Evolutionary conservation across 2,329 filamentous ascomycete genomes (phyloP).

Genomic region (Acrocalymma vagum): DNA sequence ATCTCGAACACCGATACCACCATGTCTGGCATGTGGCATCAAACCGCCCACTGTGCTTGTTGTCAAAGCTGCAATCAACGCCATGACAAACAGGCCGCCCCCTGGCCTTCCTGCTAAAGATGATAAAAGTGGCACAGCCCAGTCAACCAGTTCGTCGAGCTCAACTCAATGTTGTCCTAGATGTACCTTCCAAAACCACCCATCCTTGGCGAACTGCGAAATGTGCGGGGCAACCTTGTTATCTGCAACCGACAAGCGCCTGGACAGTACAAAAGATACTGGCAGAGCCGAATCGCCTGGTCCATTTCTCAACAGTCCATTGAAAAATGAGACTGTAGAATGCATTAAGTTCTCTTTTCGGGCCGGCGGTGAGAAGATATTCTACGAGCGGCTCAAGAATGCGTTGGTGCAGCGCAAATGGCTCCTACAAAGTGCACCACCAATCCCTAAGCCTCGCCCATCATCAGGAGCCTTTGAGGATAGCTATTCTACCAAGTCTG

Average conservation of each 20-base stretch:
- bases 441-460: conserved; percentile 73
- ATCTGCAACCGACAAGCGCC: conserved; percentile 57
- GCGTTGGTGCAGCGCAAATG: conserved; percentile 94
- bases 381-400: conserved; percentile 86
- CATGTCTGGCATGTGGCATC: conserved; percentile 92
- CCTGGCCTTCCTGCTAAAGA: conserved; percentile 38
- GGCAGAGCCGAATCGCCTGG: conserved; percentile 79
- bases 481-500: conserved; percentile 27
- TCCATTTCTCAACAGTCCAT: conserved; percentile 63
- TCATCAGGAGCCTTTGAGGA: conserved; percentile 43
- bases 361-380: conserved; percentile 85
- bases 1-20: conserved; percentile 79
- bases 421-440: conserved; percentile 89
- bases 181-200: conserved; percentile 94
- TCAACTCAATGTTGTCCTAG: conserved; percentile 69
- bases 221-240: conserved; percentile 84
- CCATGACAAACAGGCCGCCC: conserved; percentile 66
- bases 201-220: conserved; percentile 84
- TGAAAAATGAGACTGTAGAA: conserved; percentile 71
- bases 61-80: conserved; percentile 85
- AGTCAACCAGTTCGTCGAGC: conserved; percentile 17
- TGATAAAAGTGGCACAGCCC: conserved; percentile 45
- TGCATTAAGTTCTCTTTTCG: conserved; percentile 93
- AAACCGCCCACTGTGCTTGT: conserved; percentile 85
- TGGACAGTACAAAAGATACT: conserved; percentile 47